These are phyloP conservation scores for Zygosaccharomyces bailii DNA, from an alignment of 805 yeast species.

Conservation along the genomic window DNA sequence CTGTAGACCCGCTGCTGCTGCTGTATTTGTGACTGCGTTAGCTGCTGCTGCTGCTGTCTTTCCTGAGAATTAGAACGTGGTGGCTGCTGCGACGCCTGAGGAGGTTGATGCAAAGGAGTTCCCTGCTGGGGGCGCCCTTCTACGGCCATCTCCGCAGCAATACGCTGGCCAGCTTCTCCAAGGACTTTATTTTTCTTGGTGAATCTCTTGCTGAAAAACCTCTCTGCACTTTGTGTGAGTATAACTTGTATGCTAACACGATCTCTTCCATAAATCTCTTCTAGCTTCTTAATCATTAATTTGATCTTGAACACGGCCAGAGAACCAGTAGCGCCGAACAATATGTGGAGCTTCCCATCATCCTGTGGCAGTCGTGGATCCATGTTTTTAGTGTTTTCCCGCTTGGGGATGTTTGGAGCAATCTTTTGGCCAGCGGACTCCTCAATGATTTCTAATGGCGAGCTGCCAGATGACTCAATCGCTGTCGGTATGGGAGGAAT, in stretches of 20 bases:
- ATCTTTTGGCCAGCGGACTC: slow-evolving; percentile 14
- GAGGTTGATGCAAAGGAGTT: background rate
- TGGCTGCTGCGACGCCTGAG: slow-evolving; percentile 1
- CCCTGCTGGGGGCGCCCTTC: slow-evolving; percentile 12
- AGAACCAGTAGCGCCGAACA: slow-evolving; percentile 86
- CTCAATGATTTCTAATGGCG: slow-evolving; percentile 14
- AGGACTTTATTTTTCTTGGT: slow-evolving; percentile 18
- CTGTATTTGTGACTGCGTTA: slow-evolving; percentile 10
- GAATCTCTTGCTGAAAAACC: slow-evolving; percentile 44
- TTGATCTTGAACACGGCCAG: slow-evolving; percentile 81
- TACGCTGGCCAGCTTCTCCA: slow-evolving; percentile 15
- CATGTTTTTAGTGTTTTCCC: slow-evolving; percentile 46
- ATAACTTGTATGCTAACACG: slow-evolving; percentile 81
- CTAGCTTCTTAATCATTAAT: slow-evolving; percentile 71
- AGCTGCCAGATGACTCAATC: slow-evolving; percentile 1
- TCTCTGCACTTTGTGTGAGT: slow-evolving; percentile 80
- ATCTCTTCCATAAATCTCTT: slow-evolving; percentile 71
- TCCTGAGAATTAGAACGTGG: slow-evolving; percentile 4
- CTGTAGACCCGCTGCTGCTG: slow-evolving; percentile 13
- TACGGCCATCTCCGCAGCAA: slow-evolving; percentile 15
- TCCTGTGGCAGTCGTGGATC: slow-evolving; percentile 71
- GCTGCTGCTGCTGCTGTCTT: slow-evolving; percentile 2
- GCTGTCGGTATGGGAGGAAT: slow-evolving; percentile 9
- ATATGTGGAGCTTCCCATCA: slow-evolving; percentile 82
- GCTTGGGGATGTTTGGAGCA: slow-evolving; percentile 26